These are phyloP conservation scores for Neurospora intermedia DNA, from an alignment of 495 filamentous ascomycete species.

Conservation along the genomic window DNA sequence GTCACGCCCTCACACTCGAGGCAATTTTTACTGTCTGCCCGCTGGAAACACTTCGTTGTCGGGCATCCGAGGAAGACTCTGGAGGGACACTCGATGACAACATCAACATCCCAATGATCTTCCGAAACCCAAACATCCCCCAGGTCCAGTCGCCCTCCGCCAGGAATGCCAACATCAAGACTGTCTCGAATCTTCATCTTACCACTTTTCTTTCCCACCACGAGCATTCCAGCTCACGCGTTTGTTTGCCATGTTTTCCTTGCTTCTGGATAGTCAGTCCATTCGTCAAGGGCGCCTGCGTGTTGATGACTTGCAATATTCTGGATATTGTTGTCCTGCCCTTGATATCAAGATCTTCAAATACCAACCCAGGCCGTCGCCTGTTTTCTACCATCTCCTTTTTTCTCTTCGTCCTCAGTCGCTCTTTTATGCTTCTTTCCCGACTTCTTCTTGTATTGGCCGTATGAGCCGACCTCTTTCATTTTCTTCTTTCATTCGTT, in stretches of 20 bases:
- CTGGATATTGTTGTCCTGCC: not conserved
- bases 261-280: not conserved
- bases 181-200: constrained; percentile 2
- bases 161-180: not conserved
- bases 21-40: not conserved
- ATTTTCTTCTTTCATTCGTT: not conserved
- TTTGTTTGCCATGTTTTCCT: not conserved
- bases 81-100: not conserved
- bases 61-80: not conserved
- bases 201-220: not conserved
- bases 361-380: not conserved
- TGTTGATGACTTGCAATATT: not conserved
- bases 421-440: not conserved
- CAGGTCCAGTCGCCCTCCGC: not conserved
- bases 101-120: not conserved
- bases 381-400: not conserved
- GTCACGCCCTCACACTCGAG: not conserved
- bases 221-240: not conserved
- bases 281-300: not conserved
- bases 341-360: not conserved
- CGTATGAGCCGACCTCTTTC: constrained; percentile 1
- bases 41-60: not conserved
- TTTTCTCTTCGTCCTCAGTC: not conserved
- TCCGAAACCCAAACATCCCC: not conserved
- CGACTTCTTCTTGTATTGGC: not conserved